Evolutionary conservation across 129 eudicot genomes (phyloP).

Genomic region (Calendula officinalis): DNA sequence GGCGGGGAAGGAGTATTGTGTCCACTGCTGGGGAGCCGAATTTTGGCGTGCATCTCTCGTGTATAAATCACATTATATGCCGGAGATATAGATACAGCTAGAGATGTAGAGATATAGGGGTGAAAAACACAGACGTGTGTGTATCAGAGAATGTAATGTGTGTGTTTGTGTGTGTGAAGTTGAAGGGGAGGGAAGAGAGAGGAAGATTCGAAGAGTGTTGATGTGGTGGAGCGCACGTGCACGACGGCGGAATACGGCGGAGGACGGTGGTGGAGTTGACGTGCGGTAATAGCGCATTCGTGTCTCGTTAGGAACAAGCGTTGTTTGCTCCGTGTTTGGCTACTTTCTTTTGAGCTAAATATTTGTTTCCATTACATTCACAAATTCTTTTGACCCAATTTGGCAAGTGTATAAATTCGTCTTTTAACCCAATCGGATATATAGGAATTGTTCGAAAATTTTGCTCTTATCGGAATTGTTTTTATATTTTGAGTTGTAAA

Average conservation of each 20-base stretch:
- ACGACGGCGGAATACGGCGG: slow-evolving; percentile 23
- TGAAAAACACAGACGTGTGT: neutral
- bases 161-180: slow-evolving; percentile 15
- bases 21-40: slow-evolving; percentile 84
- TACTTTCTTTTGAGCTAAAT: neutral
- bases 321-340: neutral
- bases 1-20: slow-evolving; percentile 81
- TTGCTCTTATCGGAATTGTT: too few relatives aligned
- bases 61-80: slow-evolving; percentile 31
- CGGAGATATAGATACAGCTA: slow-evolving; percentile 22
- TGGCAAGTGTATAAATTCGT: neutral
- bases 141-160: slow-evolving; percentile 32
- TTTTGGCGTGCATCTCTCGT: slow-evolving; percentile 64
- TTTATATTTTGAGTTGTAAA: too few relatives aligned
- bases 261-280: slow-evolving; percentile 28
- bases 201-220: slow-evolving; percentile 30
- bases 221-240: slow-evolving; percentile 26
- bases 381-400: neutral
- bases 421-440: neutral
- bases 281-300: neutral
- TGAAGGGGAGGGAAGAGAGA: neutral
- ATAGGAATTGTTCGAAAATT: too few relatives aligned
- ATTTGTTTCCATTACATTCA: neutral
- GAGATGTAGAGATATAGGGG: neutral
- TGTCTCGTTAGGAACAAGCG: neutral